Conservation (phyloP, 2,329 filamentous ascomycete genomes). For the Hypoxylon sp. region DNA sequence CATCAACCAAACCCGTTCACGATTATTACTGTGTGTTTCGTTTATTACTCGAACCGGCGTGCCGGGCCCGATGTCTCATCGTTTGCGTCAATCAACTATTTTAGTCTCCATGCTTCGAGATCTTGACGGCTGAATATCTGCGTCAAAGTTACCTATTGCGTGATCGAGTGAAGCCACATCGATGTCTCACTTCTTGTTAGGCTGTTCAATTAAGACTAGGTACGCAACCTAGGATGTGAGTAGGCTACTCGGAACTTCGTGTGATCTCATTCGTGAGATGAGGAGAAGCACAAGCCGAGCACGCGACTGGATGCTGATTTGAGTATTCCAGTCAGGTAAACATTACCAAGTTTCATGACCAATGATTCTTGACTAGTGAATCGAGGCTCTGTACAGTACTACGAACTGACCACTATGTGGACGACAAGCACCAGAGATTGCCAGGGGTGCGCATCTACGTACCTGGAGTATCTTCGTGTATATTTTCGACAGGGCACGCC, state of each 20-base stretch:
- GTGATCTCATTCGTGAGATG: not conserved
- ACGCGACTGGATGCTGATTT: not conserved
- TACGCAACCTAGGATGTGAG: no score
- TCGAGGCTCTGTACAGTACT: not conserved
- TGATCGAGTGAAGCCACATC: constrained; percentile 7
- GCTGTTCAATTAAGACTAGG: not conserved
- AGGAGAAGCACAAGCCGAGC: not conserved
- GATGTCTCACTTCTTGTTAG: not conserved
- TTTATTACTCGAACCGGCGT: constrained; percentile 27
- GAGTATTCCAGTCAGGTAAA: constrained; percentile 5
- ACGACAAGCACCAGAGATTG: not conserved
- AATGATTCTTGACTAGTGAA: no score
- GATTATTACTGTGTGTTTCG: constrained; percentile 11
- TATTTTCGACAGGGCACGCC: not conserved
- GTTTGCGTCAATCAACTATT: constrained; percentile 14
- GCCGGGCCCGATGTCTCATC: constrained; percentile 33
- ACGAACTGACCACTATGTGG: not conserved
- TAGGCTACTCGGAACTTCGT: constrained; percentile 2
- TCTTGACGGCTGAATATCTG: constrained; percentile 1
- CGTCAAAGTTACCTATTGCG: constrained; percentile 13
- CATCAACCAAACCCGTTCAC: constrained; percentile 18
- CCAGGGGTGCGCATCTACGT: not conserved
- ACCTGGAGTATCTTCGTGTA: not conserved
- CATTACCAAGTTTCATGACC: no score
- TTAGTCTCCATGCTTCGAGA: constrained; percentile 5